These are phyloP conservation scores for Colletotrichum graminicola DNA, from an alignment of 2,329 filamentous ascomycete genomes.

Conservation along the genomic window DNA sequence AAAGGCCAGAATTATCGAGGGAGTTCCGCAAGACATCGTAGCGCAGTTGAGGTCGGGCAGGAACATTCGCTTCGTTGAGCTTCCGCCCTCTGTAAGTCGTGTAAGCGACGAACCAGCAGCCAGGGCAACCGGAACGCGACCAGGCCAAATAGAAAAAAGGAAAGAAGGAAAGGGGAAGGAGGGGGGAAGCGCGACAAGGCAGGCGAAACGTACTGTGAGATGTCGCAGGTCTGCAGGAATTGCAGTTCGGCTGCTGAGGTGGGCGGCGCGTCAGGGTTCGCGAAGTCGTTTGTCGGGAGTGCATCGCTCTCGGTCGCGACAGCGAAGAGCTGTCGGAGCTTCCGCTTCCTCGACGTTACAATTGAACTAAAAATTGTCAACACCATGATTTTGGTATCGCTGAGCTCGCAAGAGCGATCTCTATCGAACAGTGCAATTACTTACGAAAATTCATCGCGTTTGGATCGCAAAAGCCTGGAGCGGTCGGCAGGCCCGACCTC, in stretches of 20 bases:
- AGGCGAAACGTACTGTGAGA: conserved; percentile 66
- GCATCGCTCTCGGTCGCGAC: conserved; percentile 78
- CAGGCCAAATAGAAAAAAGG: conserved; percentile 27
- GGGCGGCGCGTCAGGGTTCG: conserved; percentile 68
- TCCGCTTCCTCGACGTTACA: conserved; percentile 88
- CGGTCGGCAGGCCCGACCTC: conserved; percentile 76
- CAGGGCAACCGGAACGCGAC: conserved; percentile 43
- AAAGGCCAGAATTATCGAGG: conserved; percentile 48
- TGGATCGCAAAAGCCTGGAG: conserved; percentile 74
- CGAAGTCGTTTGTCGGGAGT: conserved; percentile 70
- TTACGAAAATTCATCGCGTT: conserved; percentile 73
- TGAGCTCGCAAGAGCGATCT: conserved; percentile 63
- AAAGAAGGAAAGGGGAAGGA: no score
- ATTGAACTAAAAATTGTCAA: conserved; percentile 70
- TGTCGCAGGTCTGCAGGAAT: conserved; percentile 69
- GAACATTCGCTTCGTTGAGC: conserved; percentile 67
- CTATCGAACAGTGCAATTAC: conserved; percentile 58
- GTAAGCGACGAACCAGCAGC: conserved; percentile 20
- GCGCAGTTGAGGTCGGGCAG: conserved; percentile 59
- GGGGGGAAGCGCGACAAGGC: conserved; percentile 15
- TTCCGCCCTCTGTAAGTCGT: conserved; percentile 56
- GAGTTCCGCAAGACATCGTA: conserved; percentile 58
- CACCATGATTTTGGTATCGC: conserved; percentile 58
- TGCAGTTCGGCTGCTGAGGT: conserved; percentile 64
- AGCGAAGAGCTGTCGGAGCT: conserved; percentile 87